Percentiles rank a stretch among this genome's conserved stretches.
phyloP scores from a whole-genome alignment of 495 filamentous ascomycete species.

The Xanthoparmelia taractica region DNA sequence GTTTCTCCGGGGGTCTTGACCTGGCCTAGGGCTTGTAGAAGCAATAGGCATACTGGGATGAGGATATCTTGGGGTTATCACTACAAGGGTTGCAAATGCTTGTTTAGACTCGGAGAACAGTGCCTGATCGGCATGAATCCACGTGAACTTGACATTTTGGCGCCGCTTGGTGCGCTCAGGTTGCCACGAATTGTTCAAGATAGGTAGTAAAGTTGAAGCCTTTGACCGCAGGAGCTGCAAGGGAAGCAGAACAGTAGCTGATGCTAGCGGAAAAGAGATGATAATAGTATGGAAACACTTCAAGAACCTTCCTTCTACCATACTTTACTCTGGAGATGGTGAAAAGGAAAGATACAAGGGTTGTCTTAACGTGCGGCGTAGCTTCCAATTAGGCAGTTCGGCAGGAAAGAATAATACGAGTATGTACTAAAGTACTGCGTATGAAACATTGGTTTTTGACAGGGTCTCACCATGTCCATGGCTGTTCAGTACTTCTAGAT shows the following conservation, averaged over 20 bases:
- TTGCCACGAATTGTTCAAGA: too few relatives aligned
- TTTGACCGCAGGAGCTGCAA: background rate
- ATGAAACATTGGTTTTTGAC: background rate
- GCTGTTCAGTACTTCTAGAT: background rate
- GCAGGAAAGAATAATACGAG: too few relatives aligned
- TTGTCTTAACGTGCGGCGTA: background rate
- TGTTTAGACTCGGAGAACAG: background rate
- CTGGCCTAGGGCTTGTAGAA: background rate
- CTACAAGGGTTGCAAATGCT: background rate
- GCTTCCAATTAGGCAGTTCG: background rate
- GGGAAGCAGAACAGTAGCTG: background rate
- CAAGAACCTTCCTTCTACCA: too few relatives aligned
- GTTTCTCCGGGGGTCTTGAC: background rate
- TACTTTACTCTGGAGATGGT: background rate
- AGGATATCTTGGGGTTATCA: background rate
- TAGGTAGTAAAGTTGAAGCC: background rate
- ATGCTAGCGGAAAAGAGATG: background rate
- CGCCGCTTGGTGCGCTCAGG: too few relatives aligned
- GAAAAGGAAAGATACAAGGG: background rate
- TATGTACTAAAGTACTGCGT: too few relatives aligned
- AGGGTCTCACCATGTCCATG: background rate
- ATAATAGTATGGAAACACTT: too few relatives aligned
- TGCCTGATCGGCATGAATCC: slow-evolving; percentile 3
- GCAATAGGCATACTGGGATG: background rate
- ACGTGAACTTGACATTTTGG: slow-evolving; percentile 2